Evolutionary conservation across 2,329 filamentous ascomycete species (phyloP).

Genomic region (Paraphoma sp.): DNA sequence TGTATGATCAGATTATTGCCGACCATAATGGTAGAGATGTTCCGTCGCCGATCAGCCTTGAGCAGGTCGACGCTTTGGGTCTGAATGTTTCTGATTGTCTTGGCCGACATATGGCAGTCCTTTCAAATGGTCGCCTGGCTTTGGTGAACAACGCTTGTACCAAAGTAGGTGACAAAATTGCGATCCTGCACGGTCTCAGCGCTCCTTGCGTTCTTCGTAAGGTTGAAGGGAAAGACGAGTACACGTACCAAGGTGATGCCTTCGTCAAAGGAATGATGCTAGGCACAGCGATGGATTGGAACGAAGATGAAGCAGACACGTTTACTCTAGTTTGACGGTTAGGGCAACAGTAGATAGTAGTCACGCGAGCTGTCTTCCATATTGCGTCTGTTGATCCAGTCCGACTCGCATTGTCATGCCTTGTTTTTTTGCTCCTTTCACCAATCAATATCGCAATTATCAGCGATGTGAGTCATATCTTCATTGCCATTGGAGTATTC

Average conservation of each 20-base stretch:
- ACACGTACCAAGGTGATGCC: not conserved
- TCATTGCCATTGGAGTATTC: too few species aligned
- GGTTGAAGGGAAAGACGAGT: not conserved
- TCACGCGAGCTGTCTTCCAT: too few species aligned
- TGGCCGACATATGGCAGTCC: not conserved
- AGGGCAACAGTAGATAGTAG: too few species aligned
- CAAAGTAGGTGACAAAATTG: not conserved
- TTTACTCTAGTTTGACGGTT: not conserved
- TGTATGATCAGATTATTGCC: too few species aligned
- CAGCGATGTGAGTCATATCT: too few species aligned
- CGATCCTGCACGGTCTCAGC: not conserved
- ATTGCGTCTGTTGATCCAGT: too few species aligned
- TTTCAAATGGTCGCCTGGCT: not conserved
- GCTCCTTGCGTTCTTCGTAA: conserved; percentile 1
- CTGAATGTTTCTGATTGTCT: not conserved
- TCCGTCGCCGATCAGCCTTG: not conserved
- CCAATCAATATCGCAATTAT: too few species aligned
- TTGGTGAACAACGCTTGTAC: not conserved
- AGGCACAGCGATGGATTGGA: not conserved
- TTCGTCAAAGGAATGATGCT: conserved; percentile 1
- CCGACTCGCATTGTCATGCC: too few species aligned
- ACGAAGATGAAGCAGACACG: conserved; percentile 3
- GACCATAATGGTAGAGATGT: too few species aligned
- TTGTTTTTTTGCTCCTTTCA: too few species aligned
- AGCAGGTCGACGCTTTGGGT: not conserved